Base-by-base conservation (phyloP, 352 stramenopile genomes). In the Phytophthora gonapodyides region DNA sequence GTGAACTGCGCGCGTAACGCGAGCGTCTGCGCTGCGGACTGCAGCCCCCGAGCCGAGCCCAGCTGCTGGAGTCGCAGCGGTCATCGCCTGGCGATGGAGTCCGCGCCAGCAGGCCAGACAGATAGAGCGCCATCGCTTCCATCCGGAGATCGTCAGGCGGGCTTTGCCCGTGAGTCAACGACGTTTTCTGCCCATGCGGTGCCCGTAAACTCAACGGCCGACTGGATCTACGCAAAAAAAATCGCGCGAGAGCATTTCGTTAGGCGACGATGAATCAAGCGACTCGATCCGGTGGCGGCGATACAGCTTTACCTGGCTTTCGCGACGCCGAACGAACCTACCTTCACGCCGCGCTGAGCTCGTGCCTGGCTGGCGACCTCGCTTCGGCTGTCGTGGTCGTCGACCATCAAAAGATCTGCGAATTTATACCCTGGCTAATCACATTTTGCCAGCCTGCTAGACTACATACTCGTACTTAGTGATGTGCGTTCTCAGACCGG, bases 131-230 rank as follows among this genome's bases (percentile, higher is more conserved):
- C 56, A 40, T 44, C 42, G 41, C 48, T 33, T 54, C 34, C 17
- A 64, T 55, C 55, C 44, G 55, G 42, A 35, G 47, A 60, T 52
- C 17, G 37, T 36, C 55, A 61, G 30, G 47, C 16, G 31, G 47
- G 61, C 61, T 69, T 65, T 69, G 47, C 54, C 24, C 21, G 9
- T 68, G 60, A 68, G 45, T 64, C 61, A 56, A 37, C 40, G 40
- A 42, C 27, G 27, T 31, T 31, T 31, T 6, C 21, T 1, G n/a
- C 13, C 55, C 43, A 53, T 19, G 34, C 12, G 53, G 44, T 64
- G 47, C 60, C 44, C 34, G 58, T 66, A 48, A 65, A 66, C 57
- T 24, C 21, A 33, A 38, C 27, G 27, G 3, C 27, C 27, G 6
- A 31, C 27, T 7, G 6, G 27, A 56, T 56, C 44, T 57, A 44